Evolutionary conservation across 2,329 filamentous ascomycete genomes (phyloP).

Genomic region (Arachnopeziza araneosa): DNA sequence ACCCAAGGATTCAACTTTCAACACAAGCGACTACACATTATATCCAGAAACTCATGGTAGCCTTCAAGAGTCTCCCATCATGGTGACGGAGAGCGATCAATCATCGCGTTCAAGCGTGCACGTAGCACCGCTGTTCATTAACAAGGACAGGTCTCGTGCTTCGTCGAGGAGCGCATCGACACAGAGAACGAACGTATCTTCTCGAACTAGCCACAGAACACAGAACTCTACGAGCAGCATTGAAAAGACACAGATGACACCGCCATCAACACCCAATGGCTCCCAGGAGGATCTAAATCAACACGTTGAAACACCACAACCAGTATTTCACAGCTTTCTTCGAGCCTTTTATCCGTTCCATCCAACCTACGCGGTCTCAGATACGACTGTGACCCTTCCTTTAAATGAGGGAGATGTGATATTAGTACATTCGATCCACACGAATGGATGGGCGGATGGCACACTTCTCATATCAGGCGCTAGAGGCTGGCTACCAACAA

Average conservation of each 20-base stretch:
- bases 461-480: conserved; percentile 81
- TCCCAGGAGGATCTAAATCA: conserved; percentile 50
- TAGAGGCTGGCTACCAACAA: conserved; percentile 93
- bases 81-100: conserved; percentile 29
- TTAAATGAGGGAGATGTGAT: conserved; percentile 89
- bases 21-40: not conserved
- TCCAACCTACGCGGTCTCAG: conserved; percentile 68
- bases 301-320: conserved; percentile 42
- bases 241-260: conserved; percentile 57
- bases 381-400: conserved; percentile 81
- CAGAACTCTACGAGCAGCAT: conserved; percentile 19
- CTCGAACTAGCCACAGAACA: conserved; percentile 22
- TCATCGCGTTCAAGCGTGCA: conserved; percentile 49
- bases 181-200: conserved; percentile 40
- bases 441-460: conserved; percentile 97
- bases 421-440: conserved; percentile 91
- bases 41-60: conserved; percentile 22
- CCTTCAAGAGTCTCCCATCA: conserved; percentile 22
- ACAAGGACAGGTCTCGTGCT: conserved; percentile 36
- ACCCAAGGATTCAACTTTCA: not conserved
- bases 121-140: conserved; percentile 53
- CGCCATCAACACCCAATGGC: conserved; percentile 68
- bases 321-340: conserved; percentile 88
- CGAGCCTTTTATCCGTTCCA: conserved; percentile 92
- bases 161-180: conserved; percentile 32